Percentiles rank a stretch among this genome's conserved stretches.
Conservation (phyloP, 2,329 filamentous ascomycete genomes). For the Teratosphaeria gauchensis region DNA sequence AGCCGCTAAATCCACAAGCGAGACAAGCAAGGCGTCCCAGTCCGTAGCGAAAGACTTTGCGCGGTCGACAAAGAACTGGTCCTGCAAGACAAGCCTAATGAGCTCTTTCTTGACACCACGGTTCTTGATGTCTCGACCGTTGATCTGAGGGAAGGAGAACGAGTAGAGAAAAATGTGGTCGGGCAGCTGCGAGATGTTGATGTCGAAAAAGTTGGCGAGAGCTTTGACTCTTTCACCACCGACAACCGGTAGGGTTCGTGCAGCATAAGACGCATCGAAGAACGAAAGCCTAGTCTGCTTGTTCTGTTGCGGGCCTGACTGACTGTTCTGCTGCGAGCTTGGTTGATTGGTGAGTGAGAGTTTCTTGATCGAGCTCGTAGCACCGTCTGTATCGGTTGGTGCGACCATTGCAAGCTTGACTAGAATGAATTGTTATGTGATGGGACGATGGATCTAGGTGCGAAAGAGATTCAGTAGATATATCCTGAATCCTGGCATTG, state of each 20-base stretch:
- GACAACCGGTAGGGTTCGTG: neutral
- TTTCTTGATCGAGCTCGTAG: neutral
- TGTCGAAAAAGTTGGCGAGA: neutral
- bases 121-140: neutral
- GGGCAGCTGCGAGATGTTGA: neutral
- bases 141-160: neutral
- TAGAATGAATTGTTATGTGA: neutral
- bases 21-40: neutral
- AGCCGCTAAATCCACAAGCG: neutral
- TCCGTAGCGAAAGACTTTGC: neutral
- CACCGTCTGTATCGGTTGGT: neutral
- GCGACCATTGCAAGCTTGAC: neutral
- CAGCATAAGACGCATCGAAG: neutral
- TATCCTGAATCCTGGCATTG: neutral
- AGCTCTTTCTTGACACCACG: neutral
- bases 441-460: neutral
- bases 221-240: neutral
- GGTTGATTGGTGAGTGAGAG: neutral
- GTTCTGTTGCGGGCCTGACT: neutral
- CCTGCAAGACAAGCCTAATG: neutral
- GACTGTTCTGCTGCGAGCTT: neutral
- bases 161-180: neutral
- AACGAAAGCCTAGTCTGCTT: neutral
- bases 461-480: neutral
- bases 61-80: neutral